phyloP scores from a whole-genome alignment of 2,329 filamentous ascomycete genomes.

The Dactylellina leptospora region DNA sequence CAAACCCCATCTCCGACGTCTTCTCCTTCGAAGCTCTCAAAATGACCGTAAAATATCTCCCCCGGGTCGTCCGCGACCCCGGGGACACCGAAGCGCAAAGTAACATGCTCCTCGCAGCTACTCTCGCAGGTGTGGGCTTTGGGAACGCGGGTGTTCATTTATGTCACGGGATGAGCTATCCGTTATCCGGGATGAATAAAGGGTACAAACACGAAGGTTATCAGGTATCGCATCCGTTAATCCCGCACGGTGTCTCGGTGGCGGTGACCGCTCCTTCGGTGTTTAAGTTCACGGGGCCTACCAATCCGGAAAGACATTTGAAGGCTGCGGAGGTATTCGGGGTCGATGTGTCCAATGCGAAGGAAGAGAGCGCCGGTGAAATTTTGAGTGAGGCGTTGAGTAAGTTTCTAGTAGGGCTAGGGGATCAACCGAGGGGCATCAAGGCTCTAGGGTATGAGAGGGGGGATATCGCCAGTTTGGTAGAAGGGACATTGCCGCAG shows the following conservation, averaged over 20 bases:
- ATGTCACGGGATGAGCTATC: constrained; percentile 93
- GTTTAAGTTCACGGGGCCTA: constrained; percentile 89
- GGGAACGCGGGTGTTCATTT: constrained; percentile 96
- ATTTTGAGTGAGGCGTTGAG: constrained; percentile 83
- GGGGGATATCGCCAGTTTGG: constrained; percentile 79
- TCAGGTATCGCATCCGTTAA: constrained; percentile 76
- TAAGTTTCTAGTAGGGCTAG: constrained; percentile 81
- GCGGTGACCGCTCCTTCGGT: constrained; percentile 75
- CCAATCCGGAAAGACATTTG: constrained; percentile 90
- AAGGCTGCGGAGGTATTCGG: constrained; percentile 89
- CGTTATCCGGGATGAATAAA: constrained; percentile 88
- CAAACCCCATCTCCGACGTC: constrained; percentile 96
- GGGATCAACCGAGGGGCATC: constrained; percentile 88
- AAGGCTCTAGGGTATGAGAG: constrained; percentile 81
- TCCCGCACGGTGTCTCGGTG: constrained; percentile 76
- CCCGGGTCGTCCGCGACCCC: constrained; percentile 83
- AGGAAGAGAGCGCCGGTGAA: constrained; percentile 87
- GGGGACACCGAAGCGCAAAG: constrained; percentile 92
- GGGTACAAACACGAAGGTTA: constrained; percentile 92
- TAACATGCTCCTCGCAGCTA: constrained; percentile 94
- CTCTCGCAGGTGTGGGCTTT: constrained; percentile 92
- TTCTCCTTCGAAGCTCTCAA: constrained; percentile 88
- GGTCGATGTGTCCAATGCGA: constrained; percentile 85
- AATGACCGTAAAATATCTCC: constrained; percentile 89
- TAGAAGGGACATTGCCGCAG: constrained; percentile 95